Evolutionary conservation across 495 filamentous ascomycete genomes (phyloP), one percentile per base, ranked within the genome.

Genomic region (Margaritispora aquatica): DNA sequence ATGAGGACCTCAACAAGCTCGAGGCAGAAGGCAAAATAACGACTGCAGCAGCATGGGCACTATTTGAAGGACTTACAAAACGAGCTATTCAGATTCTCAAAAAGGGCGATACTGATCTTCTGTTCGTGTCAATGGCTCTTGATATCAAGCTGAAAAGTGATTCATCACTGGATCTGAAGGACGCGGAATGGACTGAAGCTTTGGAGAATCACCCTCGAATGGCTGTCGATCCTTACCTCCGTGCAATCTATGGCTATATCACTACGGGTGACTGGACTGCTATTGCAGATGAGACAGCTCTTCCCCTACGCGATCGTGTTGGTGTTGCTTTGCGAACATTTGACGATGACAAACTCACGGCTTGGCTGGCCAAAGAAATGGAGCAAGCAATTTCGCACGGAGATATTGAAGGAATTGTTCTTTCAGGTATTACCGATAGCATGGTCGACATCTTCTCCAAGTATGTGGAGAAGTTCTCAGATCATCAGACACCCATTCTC

Each of bases 201-300:
- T 76, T 81, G 53, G 71, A 76, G 0, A 84, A 84, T 61, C 49
- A 67, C n/a, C 58, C 56, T 11, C 38, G 51, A 36, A 65, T 67
- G 62, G 59, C 61, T 1, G 78, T 80, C 0, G 94, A 98, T 63
- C 90, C 92, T 0, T 97, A 96, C 66, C 81, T 94, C 10, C 85
- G 92, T 52, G 92, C 92, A 0, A 87, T 98, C 55, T 88, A 96
- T n/a, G 86, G 89, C n/a, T 85, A 91, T 54, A 90, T 97, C 52
- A 86, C 89, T 51, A 91, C 88, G 22, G 90, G 90, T 8, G 83
- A 95, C 68, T 97, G 94, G 94, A 75, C 82, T 26, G 82, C 83
- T 11, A 90, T 97, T 21, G 82, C 89, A 56, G 80, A 89, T 52
- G 92, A 97, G 68, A 76, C 78, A 2, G 90, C 90, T 27, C 80